Evolutionary conservation across 306 rosid genomes (phyloP), one percentile per base, ranked within the genome.

Genomic region (Sphenostylis stenocarpa): DNA sequence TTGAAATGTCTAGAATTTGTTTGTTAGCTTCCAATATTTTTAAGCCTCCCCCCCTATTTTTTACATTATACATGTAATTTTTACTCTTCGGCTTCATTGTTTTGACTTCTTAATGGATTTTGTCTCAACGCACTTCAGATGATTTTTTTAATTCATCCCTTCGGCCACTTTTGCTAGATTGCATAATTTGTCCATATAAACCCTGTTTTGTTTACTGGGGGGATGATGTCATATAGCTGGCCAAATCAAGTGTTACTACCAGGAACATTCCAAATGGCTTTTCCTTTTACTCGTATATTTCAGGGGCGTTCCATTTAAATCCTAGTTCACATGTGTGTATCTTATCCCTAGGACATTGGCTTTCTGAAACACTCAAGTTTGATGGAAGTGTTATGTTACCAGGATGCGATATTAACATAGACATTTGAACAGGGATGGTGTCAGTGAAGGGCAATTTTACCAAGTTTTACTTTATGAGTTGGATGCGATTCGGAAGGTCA

Each of bases 401-500:
- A 7, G 48, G 23, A 43, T n/a, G n/a, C n/a, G n/a, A n/a, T 77
- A 38, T 38, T 45, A 28, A 51, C 39, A 44, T 49, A 16, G 63
- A n/a, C 41, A 79, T 81, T 76, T 63, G 80, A 58, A 67, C 86
- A 93, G 98, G 91, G 98, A 93, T 14, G 98, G 98, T 33, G 98
- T 93, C 15, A 93, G 98, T 49, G 98, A 93, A 86, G 98, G 98
- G 52, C 98, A 93, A 47, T 91, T 93, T 84, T 93, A 93, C 80
- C 98, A 93, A 84, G 97, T 93, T 58, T 81, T 93, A 38, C 98
- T 93, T 56, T 91, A 86, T 43, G 98, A 93, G 87, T 79, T 93
- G 28, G 98, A 91, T 77, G 98, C 98, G 4, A 93, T 93, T 75
- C 84, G 97, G 84, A 93, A 93, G 98, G 98, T 93, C 66, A 75